These are phyloP conservation scores for Aspergillus persii DNA, from an alignment of 2,329 filamentous ascomycete species.

Conservation along the genomic window DNA sequence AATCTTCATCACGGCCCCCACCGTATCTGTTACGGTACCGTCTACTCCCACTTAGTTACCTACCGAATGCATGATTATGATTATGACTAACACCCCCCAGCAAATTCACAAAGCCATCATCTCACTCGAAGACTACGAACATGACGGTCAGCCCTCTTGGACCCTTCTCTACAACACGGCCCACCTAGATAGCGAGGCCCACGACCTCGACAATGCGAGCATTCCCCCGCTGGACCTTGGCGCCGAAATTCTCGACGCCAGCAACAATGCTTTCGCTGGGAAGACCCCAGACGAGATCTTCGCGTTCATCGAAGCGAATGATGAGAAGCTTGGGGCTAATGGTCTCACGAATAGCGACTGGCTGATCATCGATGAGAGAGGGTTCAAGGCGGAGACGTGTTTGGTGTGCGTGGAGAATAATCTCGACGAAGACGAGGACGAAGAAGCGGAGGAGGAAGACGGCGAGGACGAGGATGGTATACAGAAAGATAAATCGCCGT, in stretches of 20 bases:
- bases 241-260: not conserved
- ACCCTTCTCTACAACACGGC: not conserved
- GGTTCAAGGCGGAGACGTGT: not conserved
- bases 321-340: not conserved
- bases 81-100: not conserved
- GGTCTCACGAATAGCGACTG: not conserved
- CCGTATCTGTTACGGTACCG: constrained; percentile 16
- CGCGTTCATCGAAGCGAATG: not conserved
- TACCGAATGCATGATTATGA: not conserved
- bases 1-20: not conserved
- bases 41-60: no score
- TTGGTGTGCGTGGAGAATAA: not conserved
- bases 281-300: not conserved
- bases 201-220: not conserved
- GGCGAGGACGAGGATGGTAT: not conserved
- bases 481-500: not conserved
- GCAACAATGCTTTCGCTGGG: not conserved
- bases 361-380: not conserved
- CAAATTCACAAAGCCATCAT: not conserved
- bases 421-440: not conserved
- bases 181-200: not conserved
- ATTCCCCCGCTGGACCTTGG: not conserved
- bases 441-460: not conserved
- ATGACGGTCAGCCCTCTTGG: not conserved
- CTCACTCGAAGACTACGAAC: constrained; percentile 1